Base-by-base conservation (phyloP, 2,329 filamentous ascomycete species). In the Anisogramma anomala region DNA sequence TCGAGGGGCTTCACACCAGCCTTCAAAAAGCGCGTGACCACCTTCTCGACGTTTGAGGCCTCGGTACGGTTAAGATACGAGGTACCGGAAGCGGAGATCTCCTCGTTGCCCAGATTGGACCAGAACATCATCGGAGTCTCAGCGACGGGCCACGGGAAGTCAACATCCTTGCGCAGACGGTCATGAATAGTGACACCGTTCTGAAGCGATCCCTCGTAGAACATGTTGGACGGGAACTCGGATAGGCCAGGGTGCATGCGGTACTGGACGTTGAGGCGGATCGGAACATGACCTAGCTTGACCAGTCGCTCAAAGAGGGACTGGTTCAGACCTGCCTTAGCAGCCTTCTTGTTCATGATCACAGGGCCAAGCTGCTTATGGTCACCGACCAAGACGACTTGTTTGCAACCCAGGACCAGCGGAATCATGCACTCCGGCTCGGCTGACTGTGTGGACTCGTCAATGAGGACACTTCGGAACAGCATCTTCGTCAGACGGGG, bases 101-200 rank as follows among this genome's bases (percentile, higher is more conserved):
- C 91, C 62, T 98, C 91, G 46, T 93, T 94, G 46, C 91, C 91
- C 41, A 95, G 69, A 58, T 98, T 98, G 19, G 87, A 94, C 91
- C 91, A 98, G 67, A 98, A 98, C 91, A 96, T 96, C 91, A 98
- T 98, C 3, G 91, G 91, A 52, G 80, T 86, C 58, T 96, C 89
- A 15, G 71, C 77, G 22, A 94, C 85, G 3, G 91, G 91, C 91
- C 91, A 98, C 10, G 91, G 91, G 60, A 98, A 98, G 61, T 98
- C 91, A 20, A 98, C 86, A 53, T 98, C 89, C 50, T 82, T 82
- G 48, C 89, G 82, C 49, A 96, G 72, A 46, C 91, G 82, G 56
- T 94, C 82, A 51, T 85, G 80, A 58, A 84, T 84, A 1, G 88
- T 94, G 34, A 98, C 85, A 57, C 91, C 91, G 53, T 98, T 98